These are phyloP conservation scores for Colletotrichum euphorbiae DNA, from an alignment of 2,329 filamentous ascomycete species.

Conservation along the genomic window DNA sequence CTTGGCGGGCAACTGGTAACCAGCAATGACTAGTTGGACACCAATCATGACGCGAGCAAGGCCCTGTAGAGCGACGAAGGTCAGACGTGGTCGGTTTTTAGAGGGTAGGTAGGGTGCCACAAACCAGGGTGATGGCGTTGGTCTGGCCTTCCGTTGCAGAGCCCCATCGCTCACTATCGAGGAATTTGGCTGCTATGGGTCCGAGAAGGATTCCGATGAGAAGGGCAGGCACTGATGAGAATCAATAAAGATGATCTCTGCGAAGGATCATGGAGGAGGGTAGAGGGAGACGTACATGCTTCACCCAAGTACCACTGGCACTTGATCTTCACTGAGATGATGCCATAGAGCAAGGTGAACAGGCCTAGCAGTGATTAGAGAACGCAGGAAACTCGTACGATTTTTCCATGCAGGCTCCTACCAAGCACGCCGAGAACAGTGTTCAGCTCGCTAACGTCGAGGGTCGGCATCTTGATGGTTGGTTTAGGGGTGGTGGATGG, in stretches of 20 bases:
- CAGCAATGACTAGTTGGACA: constrained; percentile 71
- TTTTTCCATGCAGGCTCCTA: constrained; percentile 43
- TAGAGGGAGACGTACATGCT: constrained; percentile 54
- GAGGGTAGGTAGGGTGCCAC: constrained; percentile 1
- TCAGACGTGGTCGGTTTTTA: neutral
- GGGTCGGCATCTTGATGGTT: constrained; percentile 41
- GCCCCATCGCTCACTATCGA: constrained; percentile 58
- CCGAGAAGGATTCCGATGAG: constrained; percentile 65
- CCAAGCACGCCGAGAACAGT: constrained; percentile 59
- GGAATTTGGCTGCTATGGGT: constrained; percentile 64
- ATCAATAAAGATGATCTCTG: neutral
- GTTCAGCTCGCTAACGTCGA: constrained; percentile 54
- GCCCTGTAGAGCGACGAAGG: constrained; percentile 45
- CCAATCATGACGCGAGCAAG: constrained; percentile 70
- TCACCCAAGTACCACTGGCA: constrained; percentile 66
- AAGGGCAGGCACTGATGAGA: constrained; percentile 62
- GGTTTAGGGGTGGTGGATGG: fast-evolving
- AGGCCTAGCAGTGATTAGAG: constrained; percentile 48
- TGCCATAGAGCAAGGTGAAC: constrained; percentile 61
- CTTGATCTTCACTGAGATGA: constrained; percentile 65
- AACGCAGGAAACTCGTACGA: neutral
- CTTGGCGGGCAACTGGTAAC: constrained; percentile 69
- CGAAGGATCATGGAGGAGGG: neutral
- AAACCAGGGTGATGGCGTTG: constrained; percentile 54
- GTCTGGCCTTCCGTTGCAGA: constrained; percentile 47